These are phyloP conservation scores for Suhomyces emberorum DNA, from an alignment of 805 yeast species.

Conservation along the genomic window DNA sequence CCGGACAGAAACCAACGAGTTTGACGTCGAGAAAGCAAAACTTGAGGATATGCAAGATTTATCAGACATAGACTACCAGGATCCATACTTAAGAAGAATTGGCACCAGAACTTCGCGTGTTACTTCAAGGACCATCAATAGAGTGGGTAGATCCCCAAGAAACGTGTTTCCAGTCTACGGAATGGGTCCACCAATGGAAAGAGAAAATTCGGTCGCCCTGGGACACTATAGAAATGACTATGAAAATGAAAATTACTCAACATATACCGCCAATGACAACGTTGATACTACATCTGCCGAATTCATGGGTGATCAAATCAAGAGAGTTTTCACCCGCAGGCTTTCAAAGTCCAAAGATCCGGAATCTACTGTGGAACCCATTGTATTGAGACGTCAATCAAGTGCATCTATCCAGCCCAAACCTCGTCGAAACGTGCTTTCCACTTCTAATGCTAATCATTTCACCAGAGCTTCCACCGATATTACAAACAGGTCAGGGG, in stretches of 20 bases:
- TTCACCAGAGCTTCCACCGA: constrained; percentile 2
- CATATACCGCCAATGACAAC: constrained; percentile 5
- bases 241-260: constrained; percentile 4
- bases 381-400: constrained; percentile 5
- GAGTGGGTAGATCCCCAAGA: constrained; percentile 49
- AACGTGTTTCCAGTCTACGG: constrained; percentile 80
- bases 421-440: background rate
- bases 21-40: constrained; percentile 4
- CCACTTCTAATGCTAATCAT: constrained; percentile 8
- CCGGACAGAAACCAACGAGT: constrained; percentile 22
- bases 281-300: constrained; percentile 14
- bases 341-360: constrained; percentile 5
- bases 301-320: constrained; percentile 19
- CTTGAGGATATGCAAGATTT: too few relatives aligned
- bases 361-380: constrained; percentile 7
- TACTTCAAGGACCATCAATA: constrained; percentile 1
- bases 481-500: too few relatives aligned
- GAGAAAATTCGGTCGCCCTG: constrained; percentile 57
- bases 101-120: constrained; percentile 4
- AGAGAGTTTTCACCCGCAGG: constrained; percentile 15
- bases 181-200: constrained; percentile 62
- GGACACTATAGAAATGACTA: constrained; percentile 7
- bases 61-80: background rate
- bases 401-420: constrained; percentile 8
- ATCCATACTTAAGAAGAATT: background rate